Percentiles rank a stretch among this genome's conserved stretches.
Evolutionary conservation across 2,329 filamentous ascomycete genomes (phyloP).

Genomic region (Kalmusia sp.): DNA sequence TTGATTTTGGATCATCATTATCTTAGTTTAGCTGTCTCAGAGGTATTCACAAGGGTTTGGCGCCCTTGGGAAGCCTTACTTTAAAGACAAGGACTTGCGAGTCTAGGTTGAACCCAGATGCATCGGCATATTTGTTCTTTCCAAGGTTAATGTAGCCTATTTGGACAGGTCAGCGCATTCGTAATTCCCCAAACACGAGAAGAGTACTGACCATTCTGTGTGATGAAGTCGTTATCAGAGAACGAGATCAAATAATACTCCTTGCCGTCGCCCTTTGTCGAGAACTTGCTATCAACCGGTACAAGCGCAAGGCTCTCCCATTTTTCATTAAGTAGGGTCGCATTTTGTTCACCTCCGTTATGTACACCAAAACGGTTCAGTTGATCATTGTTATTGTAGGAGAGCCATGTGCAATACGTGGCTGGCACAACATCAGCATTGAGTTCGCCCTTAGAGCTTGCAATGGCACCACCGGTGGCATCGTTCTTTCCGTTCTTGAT

Average conservation of each 20-base stretch:
- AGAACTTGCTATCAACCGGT: slow-evolving; percentile 57
- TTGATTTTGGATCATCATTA: not conserved
- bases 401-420: slow-evolving; percentile 70
- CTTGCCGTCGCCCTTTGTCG: slow-evolving; percentile 58
- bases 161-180: slow-evolving; percentile 11
- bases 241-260: slow-evolving; percentile 73
- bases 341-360: slow-evolving; percentile 70
- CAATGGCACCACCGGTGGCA: slow-evolving; percentile 52
- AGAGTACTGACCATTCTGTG: slow-evolving; percentile 65
- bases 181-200: not conserved
- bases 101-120: slow-evolving; percentile 64
- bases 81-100: slow-evolving; percentile 71
- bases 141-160: slow-evolving; percentile 66
- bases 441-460: slow-evolving; percentile 60
- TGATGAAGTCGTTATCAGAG: slow-evolving; percentile 79
- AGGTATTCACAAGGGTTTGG: slow-evolving; percentile 30
- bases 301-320: slow-evolving; percentile 74
- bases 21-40: not conserved
- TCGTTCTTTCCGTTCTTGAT: slow-evolving; percentile 57
- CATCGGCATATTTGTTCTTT: slow-evolving; percentile 62
- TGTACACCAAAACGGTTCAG: slow-evolving; percentile 71
- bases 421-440: slow-evolving; percentile 63
- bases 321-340: slow-evolving; percentile 73
- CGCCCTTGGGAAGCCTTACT: slow-evolving; percentile 55
- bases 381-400: slow-evolving; percentile 71